Evolutionary conservation across 257 asterid species (phyloP).

Genomic region (Primulina tabacum): DNA sequence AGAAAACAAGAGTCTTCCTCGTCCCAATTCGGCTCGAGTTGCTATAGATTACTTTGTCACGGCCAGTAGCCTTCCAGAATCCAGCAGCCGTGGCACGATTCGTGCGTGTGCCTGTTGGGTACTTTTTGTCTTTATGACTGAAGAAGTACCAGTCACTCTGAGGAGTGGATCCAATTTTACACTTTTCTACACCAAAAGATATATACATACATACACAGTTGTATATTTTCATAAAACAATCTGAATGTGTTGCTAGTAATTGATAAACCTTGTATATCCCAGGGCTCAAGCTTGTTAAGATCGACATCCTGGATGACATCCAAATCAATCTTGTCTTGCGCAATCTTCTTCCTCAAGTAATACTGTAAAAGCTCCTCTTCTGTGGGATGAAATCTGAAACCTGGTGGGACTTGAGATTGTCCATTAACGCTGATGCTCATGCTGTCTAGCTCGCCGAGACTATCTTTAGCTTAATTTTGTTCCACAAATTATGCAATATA

Average conservation of each 20-base stretch:
- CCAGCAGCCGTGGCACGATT: conserved; percentile 64
- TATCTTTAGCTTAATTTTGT: neutral
- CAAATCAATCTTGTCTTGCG: conserved; percentile 45
- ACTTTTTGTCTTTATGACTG: conserved; percentile 68
- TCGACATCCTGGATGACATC: conserved; percentile 64
- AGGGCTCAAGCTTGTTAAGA: conserved; percentile 72
- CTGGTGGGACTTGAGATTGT: conserved; percentile 65
- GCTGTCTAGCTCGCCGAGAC: neutral
- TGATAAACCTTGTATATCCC: conserved; percentile 63
- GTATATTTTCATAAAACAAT: neutral
- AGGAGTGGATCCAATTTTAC: conserved; percentile 53
- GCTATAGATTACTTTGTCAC: conserved; percentile 56
- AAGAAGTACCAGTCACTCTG: conserved; percentile 69
- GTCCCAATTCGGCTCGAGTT: conserved; percentile 44
- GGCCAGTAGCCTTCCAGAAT: conserved; percentile 74
- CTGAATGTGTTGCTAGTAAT: neutral
- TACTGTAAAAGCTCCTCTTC: conserved; percentile 70
- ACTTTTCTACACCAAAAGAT: conserved; percentile 35
- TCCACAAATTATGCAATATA: neutral
- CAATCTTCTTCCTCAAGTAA: conserved; percentile 55
- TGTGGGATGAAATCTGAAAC: conserved; percentile 69
- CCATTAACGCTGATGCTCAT: conserved; percentile 61
- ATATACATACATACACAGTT: neutral
- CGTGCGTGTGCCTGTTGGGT: conserved; percentile 63
- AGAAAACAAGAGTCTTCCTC: conserved; percentile 72